Evolutionary conservation across 805 yeast genomes (phyloP).

Genomic region (Candida sonorensis): DNA sequence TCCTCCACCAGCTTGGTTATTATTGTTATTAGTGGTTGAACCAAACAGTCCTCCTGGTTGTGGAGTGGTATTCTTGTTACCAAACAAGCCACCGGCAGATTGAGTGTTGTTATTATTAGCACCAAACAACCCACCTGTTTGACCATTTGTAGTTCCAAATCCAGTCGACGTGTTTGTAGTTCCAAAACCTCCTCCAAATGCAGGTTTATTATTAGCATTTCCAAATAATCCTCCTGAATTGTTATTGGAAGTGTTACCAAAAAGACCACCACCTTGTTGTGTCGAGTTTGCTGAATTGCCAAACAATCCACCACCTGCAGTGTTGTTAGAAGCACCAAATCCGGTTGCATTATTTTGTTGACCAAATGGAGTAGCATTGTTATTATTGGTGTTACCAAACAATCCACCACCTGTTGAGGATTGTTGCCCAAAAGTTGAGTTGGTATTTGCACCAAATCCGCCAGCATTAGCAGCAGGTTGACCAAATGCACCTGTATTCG

Average conservation of each 20-base stretch:
- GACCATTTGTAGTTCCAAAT: conserved; percentile 1
- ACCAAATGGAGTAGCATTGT: conserved; percentile 6
- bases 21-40: too few relatives aligned
- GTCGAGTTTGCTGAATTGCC: conserved; percentile 10
- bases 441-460: conserved; percentile 15
- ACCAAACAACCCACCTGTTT: conserved; percentile 28
- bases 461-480: conserved; percentile 16
- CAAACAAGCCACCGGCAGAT: conserved; percentile 36
- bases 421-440: conserved; percentile 16
- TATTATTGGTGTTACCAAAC: too few relatives aligned
- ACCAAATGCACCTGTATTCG: conserved; percentile 15
- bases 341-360: conserved; percentile 23
- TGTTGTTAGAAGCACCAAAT: conserved; percentile 32
- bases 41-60: conserved; percentile 7
- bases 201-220: conserved; percentile 1
- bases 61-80: conserved; percentile 22
- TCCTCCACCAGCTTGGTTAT: conserved; percentile 20
- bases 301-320: conserved; percentile 8
- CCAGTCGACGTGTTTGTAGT: conserved; percentile 6
- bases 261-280: conserved; percentile 16
- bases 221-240: not conserved
- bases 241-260: conserved; percentile 12
- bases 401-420: conserved; percentile 19
- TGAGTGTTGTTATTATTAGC: conserved; percentile 11
- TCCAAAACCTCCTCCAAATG: conserved; percentile 20